Evolutionary conservation across 2,329 filamentous ascomycete species (phyloP).

Genomic region (Neonectria ditissima): DNA sequence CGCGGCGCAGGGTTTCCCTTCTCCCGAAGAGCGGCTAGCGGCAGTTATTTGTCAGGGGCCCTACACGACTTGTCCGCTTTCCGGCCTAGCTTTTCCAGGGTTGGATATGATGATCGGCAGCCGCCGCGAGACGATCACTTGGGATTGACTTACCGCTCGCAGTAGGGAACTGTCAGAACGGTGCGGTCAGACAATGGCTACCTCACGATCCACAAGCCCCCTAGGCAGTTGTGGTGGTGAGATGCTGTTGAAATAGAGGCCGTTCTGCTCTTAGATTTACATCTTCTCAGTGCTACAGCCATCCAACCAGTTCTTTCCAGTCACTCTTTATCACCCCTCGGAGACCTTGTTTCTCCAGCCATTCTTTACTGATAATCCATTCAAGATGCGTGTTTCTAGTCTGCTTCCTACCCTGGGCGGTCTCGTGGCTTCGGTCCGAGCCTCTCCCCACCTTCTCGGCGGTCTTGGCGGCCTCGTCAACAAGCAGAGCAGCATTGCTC

Average conservation of each 20-base stretch:
- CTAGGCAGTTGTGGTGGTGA: not conserved
- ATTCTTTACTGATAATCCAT: conserved; percentile 31
- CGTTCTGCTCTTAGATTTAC: not conserved
- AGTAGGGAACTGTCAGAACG: conserved; percentile 20
- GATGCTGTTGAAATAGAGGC: not conserved
- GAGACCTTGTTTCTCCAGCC: conserved; percentile 37
- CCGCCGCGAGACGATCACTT: conserved; percentile 23
- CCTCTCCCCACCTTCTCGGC: conserved; percentile 35
- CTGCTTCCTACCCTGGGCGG: conserved; percentile 32
- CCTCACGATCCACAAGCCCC: not conserved
- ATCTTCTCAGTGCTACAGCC: conserved; percentile 9
- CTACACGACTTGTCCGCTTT: not conserved
- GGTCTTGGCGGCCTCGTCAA: conserved; percentile 3
- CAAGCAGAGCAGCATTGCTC: conserved; percentile 1
- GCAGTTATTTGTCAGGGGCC: not conserved
- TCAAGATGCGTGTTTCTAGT: conserved; percentile 34
- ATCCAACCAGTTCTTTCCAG: conserved; percentile 27
- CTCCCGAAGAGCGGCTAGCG: not conserved
- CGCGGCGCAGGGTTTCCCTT: not conserved
- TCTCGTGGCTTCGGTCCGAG: conserved; percentile 35
- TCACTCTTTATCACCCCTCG: conserved; percentile 34
- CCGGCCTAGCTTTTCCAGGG: not conserved
- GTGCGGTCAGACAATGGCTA: not conserved
- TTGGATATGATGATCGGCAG: conserved; percentile 36
- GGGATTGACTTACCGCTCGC: conserved; percentile 8